A percentile compares a stretch with the other conserved stretches of the same genome.
Evolutionary conservation across 768 basidiomycete genomes (phyloP).

Genomic region (Exsudoporus frostii): DNA sequence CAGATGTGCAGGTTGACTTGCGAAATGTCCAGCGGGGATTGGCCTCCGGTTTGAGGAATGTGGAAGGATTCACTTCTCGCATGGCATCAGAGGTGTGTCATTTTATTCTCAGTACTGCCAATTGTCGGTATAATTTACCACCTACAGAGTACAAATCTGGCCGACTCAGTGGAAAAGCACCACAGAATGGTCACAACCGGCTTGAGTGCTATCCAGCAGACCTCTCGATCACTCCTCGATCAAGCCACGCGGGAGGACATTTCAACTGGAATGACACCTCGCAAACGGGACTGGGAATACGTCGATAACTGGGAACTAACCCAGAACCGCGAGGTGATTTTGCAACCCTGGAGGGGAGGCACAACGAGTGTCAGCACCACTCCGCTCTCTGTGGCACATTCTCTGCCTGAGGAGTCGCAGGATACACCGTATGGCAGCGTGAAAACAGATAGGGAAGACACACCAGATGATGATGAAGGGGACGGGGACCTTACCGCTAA

Average conservation of each 20-base stretch:
- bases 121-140: neutral
- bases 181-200: conserved; percentile 40
- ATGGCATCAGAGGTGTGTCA: conserved; percentile 52
- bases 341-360: conserved; percentile 49
- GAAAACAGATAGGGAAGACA: conserved; percentile 25
- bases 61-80: conserved; percentile 41
- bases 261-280: conserved; percentile 72
- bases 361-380: conserved; percentile 33
- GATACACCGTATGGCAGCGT: conserved; percentile 14
- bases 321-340: conserved; percentile 54
- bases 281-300: conserved; percentile 70
- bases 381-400: conserved; percentile 38
- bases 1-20: conserved; percentile 52
- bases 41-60: conserved; percentile 46
- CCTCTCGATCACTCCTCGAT: conserved; percentile 49
- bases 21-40: conserved; percentile 49
- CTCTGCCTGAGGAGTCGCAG: conserved; percentile 31
- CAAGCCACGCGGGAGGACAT: conserved; percentile 61
- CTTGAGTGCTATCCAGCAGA: conserved; percentile 48
- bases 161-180: conserved; percentile 42
- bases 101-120: neutral
- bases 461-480: conserved; percentile 5
- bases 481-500: conserved; percentile 23
- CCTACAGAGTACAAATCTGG: conserved; percentile 41
- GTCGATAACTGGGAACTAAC: conserved; percentile 72